Percentiles rank a stretch among this genome's conserved stretches.
These are phyloP conservation scores for Lunularia cruciata DNA, from an alignment of 225 moss, liverwort and hornwort genomes.

Conservation along the genomic window DNA sequence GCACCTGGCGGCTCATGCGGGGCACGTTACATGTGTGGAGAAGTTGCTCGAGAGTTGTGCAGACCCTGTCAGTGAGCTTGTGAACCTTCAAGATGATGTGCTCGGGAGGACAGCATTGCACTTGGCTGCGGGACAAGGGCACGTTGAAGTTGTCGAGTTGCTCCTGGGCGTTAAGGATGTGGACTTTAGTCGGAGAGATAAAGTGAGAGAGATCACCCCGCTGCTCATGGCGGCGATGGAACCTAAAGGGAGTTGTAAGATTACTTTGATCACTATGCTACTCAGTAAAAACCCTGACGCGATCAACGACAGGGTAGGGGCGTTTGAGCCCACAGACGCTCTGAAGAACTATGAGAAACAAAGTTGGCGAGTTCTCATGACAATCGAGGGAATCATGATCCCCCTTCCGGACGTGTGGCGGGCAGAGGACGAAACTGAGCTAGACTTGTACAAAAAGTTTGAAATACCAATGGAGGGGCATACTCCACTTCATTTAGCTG, in stretches of 20 bases:
- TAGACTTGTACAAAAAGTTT: background rate
- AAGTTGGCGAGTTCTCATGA: too few species aligned
- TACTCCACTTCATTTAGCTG: slow-evolving; percentile 11
- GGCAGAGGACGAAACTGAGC: background rate
- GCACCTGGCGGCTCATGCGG: background rate
- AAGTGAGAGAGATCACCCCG: background rate
- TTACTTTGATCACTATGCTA: background rate
- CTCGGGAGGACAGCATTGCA: background rate
- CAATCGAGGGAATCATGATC: too few species aligned
- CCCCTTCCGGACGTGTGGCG: too few species aligned
- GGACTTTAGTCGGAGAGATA: background rate
- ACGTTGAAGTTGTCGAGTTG: background rate
- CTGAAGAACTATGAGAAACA: too few species aligned
- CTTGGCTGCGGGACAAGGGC: background rate
- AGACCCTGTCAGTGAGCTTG: background rate
- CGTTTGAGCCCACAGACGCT: too few species aligned
- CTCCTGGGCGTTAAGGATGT: background rate
- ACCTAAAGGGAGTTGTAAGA: background rate
- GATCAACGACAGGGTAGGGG: slow-evolving; percentile 6
- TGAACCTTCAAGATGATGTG: background rate
- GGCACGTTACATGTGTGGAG: background rate
- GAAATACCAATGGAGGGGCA: background rate
- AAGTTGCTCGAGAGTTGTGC: background rate
- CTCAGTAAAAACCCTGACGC: background rate
- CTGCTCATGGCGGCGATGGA: background rate